Evolutionary conservation across 106 monocot genomes (phyloP).

Genomic region (Xerophyta viscosa): DNA sequence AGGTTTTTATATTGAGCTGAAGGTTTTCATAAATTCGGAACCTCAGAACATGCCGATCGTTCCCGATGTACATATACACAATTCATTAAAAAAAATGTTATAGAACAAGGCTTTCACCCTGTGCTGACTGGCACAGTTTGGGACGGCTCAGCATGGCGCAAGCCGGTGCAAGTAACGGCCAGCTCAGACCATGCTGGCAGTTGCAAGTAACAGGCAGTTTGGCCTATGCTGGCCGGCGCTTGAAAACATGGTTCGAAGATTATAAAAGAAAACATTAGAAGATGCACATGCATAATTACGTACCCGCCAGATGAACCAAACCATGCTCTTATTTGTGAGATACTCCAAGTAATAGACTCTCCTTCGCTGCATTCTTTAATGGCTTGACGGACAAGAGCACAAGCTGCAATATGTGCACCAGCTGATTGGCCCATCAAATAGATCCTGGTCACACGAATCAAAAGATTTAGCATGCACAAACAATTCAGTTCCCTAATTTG

Average conservation of each 20-base stretch:
- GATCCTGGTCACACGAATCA: constrained; percentile 30
- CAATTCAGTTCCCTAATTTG: neutral
- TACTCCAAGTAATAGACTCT: constrained; percentile 63
- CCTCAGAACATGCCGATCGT: too few relatives aligned
- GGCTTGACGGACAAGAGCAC: constrained; percentile 75
- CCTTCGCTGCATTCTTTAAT: constrained; percentile 76
- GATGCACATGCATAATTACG: neutral
- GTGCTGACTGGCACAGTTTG: too few relatives aligned
- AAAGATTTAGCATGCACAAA: neutral
- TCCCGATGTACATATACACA: too few relatives aligned
- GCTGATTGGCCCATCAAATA: constrained; percentile 97
- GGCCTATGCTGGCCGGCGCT: too few relatives aligned
- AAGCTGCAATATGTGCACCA: constrained; percentile 98
- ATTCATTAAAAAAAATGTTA: too few relatives aligned
- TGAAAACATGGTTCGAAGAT: neutral
- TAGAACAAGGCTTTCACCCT: too few relatives aligned
- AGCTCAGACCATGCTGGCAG: too few relatives aligned
- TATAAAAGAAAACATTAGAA: neutral
- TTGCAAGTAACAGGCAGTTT: too few relatives aligned
- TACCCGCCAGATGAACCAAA: constrained; percentile 97
- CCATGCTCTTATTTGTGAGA: constrained; percentile 87
- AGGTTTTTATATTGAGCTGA: too few relatives aligned
- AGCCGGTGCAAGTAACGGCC: too few relatives aligned
- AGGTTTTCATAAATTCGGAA: too few relatives aligned
- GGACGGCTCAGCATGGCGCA: too few relatives aligned